A percentile compares a stretch with the other conserved stretches of the same genome.
These are phyloP conservation scores for Tetracladium marchalianum DNA, from an alignment of 495 filamentous ascomycete species.

Conservation along the genomic window DNA sequence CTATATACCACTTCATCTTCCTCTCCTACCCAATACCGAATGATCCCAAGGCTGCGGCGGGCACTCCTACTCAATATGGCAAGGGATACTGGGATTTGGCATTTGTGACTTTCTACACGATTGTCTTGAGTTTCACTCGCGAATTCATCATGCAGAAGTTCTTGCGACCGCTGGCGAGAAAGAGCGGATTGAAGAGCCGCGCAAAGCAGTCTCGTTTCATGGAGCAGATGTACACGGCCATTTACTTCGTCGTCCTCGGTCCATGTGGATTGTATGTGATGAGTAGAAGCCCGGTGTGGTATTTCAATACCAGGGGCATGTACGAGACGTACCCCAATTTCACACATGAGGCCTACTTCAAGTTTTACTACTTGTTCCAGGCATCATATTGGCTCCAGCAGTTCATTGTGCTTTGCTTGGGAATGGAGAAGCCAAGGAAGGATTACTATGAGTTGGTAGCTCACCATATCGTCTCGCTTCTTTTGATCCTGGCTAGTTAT, in stretches of 20 bases:
- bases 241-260: conserved; percentile 82
- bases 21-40: conserved; percentile 73
- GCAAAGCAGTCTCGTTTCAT: conserved; percentile 88
- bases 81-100: conserved; percentile 79
- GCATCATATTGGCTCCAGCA: conserved; percentile 96
- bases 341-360: conserved; percentile 78
- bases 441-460: conserved; percentile 93
- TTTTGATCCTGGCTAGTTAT: conserved; percentile 84
- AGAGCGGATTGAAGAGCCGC: conserved; percentile 57
- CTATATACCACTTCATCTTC: conserved; percentile 79
- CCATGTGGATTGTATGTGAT: conserved; percentile 90
- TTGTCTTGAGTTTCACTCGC: conserved; percentile 85
- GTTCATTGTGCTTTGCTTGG: conserved; percentile 77
- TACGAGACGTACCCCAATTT: conserved; percentile 87
- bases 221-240: conserved; percentile 96
- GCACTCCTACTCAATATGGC: conserved; percentile 65
- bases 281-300: conserved; percentile 88
- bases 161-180: conserved; percentile 67
- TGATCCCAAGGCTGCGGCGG: conserved; percentile 33
- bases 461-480: conserved; percentile 86
- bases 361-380: conserved; percentile 94
- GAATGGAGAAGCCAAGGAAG: conserved; percentile 90
- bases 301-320: conserved; percentile 87
- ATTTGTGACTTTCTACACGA: conserved; percentile 83
- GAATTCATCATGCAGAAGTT: conserved; percentile 95